These are phyloP conservation scores for Suillus subalutaceus DNA, from an alignment of 768 basidiomycete genomes.

Conservation along the genomic window DNA sequence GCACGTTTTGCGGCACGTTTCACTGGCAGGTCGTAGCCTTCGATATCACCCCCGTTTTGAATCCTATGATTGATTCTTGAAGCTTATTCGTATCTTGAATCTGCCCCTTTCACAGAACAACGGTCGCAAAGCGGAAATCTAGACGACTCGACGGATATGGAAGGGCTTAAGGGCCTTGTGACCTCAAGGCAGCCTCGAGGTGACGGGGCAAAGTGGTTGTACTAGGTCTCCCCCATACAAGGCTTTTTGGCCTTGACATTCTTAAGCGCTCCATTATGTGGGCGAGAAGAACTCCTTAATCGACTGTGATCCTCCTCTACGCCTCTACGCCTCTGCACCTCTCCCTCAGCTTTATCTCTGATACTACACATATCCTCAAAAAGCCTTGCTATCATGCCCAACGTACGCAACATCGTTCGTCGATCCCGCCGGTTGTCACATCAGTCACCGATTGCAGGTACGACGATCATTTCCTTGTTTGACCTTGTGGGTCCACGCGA, in stretches of 20 bases:
- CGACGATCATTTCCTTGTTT: conserved; percentile 25
- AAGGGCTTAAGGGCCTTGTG: conserved; percentile 22
- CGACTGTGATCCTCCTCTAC: conserved; percentile 17
- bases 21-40: background rate
- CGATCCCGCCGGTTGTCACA: conserved; percentile 49
- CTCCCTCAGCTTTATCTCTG: conserved; percentile 8
- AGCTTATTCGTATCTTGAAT: conserved; percentile 4
- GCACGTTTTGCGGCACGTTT: background rate
- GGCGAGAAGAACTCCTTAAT: conserved; percentile 14
- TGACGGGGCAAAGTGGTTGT: conserved; percentile 40
- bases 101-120: conserved; percentile 10
- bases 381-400: conserved; percentile 30
- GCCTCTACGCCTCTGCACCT: conserved; percentile 13
- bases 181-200: conserved; percentile 43
- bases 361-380: conserved; percentile 10
- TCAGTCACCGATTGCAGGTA: conserved; percentile 40
- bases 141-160: conserved; percentile 34
- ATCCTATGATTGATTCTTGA: background rate
- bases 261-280: conserved; percentile 31
- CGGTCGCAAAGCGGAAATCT: conserved; percentile 18
- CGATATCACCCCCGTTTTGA: background rate
- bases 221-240: conserved; percentile 19
- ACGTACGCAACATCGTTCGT: conserved; percentile 34
- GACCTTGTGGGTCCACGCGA: conserved; percentile 27
- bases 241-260: conserved; percentile 25